Base-by-base conservation (phyloP, 1,284 basidiomycete species). In the Agroathelia rolfsii region DNA sequence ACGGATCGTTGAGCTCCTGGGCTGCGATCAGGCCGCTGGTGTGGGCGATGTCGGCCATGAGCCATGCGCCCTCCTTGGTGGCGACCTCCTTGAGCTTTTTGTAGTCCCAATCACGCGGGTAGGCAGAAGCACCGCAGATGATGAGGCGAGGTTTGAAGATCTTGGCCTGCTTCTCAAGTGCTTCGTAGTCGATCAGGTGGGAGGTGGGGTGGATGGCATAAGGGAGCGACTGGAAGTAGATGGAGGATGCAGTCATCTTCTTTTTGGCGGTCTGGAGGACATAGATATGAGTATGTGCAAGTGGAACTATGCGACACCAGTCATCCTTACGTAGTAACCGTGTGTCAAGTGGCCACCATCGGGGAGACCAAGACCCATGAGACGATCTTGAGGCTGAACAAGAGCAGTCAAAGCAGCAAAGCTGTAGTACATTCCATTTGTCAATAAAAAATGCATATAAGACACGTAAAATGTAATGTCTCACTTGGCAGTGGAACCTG, bases 161-260 rank as follows among this genome's bases (percentile, higher is more conserved):
- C 58, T 87, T 84, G 36, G 93, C 94, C 59, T 95, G 92, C 47
- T 76, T 69, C 39, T 78, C 73, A 50, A 99, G 76, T 29, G 64
- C 69, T 32, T 68, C 69, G 62, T 97, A 97, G 69, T 98, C 92
- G 50, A 99, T 82, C 49, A 94, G 71, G 56, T 95, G 85, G 40
- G 83, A 88, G 36, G 74, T 59, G 32, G 83, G 79, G 52, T 81
- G 75, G 47, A 98, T 86, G 40, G 76, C 79, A 57, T 98, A 99
- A 31, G 95, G 95, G 59, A 97, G 75, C 28, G 94, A 96, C 62
- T 98, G 93, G 84, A 98, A 99, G 74, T 98, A 98, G 67, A 98
- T 97, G 12, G 94, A 97, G 24, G 94, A 98, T 16, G 95, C 92
- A 34, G 94, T 96, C 78, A 99, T 98, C 68, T 98, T 98, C 74